These are phyloP conservation scores for Fusarium protoensiforme DNA, from an alignment of 2,329 filamentous ascomycete genomes.

Conservation along the genomic window DNA sequence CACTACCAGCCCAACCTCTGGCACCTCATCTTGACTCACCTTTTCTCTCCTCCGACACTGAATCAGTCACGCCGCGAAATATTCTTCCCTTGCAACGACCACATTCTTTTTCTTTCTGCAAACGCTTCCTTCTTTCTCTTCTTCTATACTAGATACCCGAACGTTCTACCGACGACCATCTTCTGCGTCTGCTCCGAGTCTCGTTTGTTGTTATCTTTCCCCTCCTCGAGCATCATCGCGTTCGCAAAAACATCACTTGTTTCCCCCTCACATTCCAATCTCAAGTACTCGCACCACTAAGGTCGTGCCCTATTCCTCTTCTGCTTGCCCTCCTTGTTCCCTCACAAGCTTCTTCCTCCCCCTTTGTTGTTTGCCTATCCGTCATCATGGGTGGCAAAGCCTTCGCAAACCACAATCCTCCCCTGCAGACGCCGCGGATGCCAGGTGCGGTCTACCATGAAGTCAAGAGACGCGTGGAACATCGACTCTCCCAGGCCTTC, in stretches of 20 bases:
- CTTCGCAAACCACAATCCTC: constrained; percentile 60
- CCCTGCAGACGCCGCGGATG: constrained; percentile 75
- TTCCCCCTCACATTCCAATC: background rate
- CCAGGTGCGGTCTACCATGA: constrained; percentile 64
- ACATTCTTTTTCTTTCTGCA: background rate
- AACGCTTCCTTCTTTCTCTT: background rate
- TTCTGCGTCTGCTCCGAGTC: background rate
- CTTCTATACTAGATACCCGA: background rate
- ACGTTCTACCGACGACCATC: background rate
- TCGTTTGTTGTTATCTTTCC: background rate
- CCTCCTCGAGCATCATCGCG: background rate
- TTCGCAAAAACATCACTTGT: background rate
- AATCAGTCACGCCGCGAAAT: constrained; percentile 4
- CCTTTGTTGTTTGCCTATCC: background rate
- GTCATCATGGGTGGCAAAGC: constrained; percentile 72
- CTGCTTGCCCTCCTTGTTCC: background rate
- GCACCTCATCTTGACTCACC: background rate
- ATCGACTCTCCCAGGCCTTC: constrained; percentile 63
- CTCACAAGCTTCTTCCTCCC: background rate
- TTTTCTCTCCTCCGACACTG: background rate
- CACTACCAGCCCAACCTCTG: constrained; percentile 3
- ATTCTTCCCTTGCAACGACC: background rate
- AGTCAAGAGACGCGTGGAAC: constrained; percentile 59
- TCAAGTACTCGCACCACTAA: background rate
- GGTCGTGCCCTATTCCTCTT: background rate